phyloP scores from a whole-genome alignment of 2,329 filamentous ascomycete genomes.

The Alternaria ventricosa region DNA sequence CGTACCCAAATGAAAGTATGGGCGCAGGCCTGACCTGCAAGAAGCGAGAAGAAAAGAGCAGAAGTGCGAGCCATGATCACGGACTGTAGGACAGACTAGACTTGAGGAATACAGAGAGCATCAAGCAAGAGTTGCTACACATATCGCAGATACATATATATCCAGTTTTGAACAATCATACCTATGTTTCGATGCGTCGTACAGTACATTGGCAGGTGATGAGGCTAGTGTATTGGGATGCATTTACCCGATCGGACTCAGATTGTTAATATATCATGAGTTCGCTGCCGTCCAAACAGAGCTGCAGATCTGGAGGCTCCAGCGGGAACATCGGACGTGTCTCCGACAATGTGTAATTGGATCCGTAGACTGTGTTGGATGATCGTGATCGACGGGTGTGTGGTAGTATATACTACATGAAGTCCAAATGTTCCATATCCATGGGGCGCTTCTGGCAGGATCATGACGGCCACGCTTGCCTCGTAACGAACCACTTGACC shows the following conservation, averaged over 20 bases:
- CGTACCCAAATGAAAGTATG: slow-evolving; percentile 44
- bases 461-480: too few species aligned
- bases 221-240: slow-evolving; percentile 15
- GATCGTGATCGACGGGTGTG: neutral
- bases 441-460: neutral
- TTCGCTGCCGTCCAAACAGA: neutral
- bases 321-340: slow-evolving; percentile 10
- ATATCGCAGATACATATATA: neutral
- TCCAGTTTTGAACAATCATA: too few species aligned
- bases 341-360: slow-evolving; percentile 4
- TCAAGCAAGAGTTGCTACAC: too few species aligned
- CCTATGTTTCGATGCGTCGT: neutral
- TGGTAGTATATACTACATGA: neutral
- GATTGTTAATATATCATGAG: slow-evolving; percentile 23
- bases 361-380: neutral
- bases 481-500: neutral
- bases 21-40: slow-evolving; percentile 25
- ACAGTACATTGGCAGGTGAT: neutral
- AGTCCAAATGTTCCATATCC: neutral
- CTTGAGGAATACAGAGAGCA: neutral
- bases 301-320: neutral
- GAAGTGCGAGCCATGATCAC: slow-evolving; percentile 17
- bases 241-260: slow-evolving; percentile 28
- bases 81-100: neutral
- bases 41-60: slow-evolving; percentile 22